Evolutionary conservation across 2,329 filamentous ascomycete species (phyloP).

Genomic region (Xylariaceae sp.): DNA sequence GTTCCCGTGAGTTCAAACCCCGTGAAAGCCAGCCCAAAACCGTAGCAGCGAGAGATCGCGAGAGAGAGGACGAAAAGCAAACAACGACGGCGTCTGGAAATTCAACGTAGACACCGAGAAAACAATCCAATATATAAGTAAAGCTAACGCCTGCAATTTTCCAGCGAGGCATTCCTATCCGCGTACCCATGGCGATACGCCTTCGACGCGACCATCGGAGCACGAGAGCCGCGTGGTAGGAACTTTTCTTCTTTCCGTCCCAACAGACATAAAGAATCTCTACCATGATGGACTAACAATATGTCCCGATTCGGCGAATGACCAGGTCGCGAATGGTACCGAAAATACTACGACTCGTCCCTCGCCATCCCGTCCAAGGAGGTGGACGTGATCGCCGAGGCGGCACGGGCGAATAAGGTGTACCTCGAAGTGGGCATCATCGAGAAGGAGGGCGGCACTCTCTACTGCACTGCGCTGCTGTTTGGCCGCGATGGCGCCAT

Average conservation of each 20-base stretch:
- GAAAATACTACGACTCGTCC: constrained; percentile 37
- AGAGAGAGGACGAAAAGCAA: neutral
- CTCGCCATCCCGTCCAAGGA: constrained; percentile 37
- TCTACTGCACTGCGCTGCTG: constrained; percentile 38
- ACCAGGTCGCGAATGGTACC: constrained; percentile 38
- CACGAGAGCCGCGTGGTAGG: constrained; percentile 36
- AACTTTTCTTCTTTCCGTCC: neutral
- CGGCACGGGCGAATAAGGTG: constrained; percentile 34
- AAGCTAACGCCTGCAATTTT: neutral
- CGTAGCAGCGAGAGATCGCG: too few relatives aligned
- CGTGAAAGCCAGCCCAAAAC: neutral
- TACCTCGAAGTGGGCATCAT: constrained; percentile 37
- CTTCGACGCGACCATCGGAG: constrained; percentile 40
- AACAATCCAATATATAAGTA: neutral
- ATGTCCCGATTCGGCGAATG: neutral
- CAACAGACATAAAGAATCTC: neutral
- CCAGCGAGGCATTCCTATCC: constrained; percentile 37
- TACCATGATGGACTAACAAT: neutral
- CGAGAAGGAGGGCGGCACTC: constrained; percentile 37
- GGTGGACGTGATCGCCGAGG: constrained; percentile 31
- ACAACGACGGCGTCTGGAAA: neutral
- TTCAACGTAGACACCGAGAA: too few relatives aligned
- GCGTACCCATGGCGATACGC: constrained; percentile 41
- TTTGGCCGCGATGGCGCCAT: constrained; percentile 35
- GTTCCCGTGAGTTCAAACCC: constrained; percentile 35